Base-by-base conservation (phyloP, 306 rosid species). In the Potentilla sterilis region DNA sequence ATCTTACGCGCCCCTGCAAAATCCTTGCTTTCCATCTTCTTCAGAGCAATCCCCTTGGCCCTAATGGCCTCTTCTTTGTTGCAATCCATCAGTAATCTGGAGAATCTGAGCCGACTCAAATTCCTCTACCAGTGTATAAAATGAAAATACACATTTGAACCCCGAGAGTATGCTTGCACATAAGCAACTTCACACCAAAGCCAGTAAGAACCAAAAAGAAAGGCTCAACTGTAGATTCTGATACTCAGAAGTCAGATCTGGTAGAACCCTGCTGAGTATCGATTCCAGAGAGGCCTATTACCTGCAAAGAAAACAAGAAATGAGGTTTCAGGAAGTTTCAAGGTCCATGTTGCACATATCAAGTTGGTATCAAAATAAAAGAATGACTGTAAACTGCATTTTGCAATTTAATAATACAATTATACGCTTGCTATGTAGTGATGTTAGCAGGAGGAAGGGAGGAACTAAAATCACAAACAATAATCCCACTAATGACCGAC, bases 31-130 rank as follows among this genome's bases (percentile, higher is more conserved):
- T 83, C 88, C 99, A 92, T 86, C 87, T 85, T 92, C 83, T 87
- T 81, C 86, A 84, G 91, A 76, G 97, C 97, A 65, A 92, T 81
- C 42, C n/a, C 83, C 85, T 84, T 92, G 82, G 97, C 93, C 91
- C 89, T 92, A 83, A 90, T 19, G 82, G 99, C 99, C 87, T 95
- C 99, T 80, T 90, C 99, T 78, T 85, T 95, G 77, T 95, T 89
- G 81, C 97, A 92, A 66, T 90, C 97, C 99, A 95, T 95, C 51
- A 68, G 77, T 67, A 64, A 62, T 80, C 52, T 66, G 71, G 78
- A 88, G 42, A 76, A 74, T 70, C 83, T 42, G 18, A 78, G n/a
- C 67, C 47, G 22, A 78, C 77, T 75, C 84, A 68, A 62, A 77
- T 69, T 74, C 75, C 76, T 80, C 73, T 40, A 52, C 58, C 66